These are phyloP conservation scores for Dianthus caryophyllus DNA, from an alignment of 148 eudicot genomes.

Conservation along the genomic window DNA sequence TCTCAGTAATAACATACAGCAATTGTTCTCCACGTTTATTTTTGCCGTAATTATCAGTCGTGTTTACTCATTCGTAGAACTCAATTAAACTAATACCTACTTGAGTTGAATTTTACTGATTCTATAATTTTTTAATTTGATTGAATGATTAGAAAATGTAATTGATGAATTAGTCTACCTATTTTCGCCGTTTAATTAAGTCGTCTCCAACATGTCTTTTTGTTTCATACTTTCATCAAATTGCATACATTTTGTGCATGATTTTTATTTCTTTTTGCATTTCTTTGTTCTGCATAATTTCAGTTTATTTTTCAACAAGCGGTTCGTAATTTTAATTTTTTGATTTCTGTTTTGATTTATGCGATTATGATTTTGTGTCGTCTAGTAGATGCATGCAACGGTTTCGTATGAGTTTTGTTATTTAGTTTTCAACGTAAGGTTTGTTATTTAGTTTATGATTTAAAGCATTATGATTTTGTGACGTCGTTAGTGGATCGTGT, in stretches of 20 bases:
- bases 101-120: no score
- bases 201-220: background rate
- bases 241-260: background rate
- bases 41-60: no score
- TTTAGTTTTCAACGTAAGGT: no score
- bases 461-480: background rate
- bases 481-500: no score
- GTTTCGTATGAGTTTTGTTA: no score
- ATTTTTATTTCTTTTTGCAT: background rate
- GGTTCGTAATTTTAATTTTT: background rate
- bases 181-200: background rate
- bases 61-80: no score
- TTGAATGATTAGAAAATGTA: background rate
- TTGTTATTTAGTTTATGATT: no score
- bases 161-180: conserved; percentile 1
- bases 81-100: no score
- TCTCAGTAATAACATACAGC: no score
- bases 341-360: background rate
- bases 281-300: background rate
- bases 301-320: background rate
- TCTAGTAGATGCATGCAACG: background rate
- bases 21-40: no score
- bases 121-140: no score
- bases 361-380: background rate
- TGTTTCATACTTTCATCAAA: no score